Evolutionary conservation across 2,329 filamentous ascomycete species (phyloP).

Genomic region (Cladobotryum protrusum): DNA sequence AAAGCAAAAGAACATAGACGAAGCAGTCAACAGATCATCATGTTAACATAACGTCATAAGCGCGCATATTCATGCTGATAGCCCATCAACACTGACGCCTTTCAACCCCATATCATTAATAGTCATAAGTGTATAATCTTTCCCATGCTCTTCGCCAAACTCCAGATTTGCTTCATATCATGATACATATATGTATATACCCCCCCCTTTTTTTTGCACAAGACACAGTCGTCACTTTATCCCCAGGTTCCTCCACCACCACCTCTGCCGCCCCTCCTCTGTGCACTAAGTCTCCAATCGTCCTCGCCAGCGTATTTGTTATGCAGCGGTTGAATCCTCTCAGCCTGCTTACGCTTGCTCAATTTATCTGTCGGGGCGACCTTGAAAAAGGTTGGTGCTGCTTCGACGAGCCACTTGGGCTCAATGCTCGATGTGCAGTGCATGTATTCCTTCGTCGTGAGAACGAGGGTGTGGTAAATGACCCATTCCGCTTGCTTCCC

Average conservation of each 20-base stretch:
- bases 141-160: not conserved
- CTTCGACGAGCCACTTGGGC: slow-evolving; percentile 89
- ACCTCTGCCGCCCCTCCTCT: slow-evolving; percentile 75
- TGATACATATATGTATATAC: too few species aligned
- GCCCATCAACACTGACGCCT: too few species aligned
- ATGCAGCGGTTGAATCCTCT: slow-evolving; percentile 91
- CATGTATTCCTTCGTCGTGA: slow-evolving; percentile 98
- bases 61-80: too few species aligned
- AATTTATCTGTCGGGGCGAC: slow-evolving; percentile 81
- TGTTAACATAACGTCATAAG: too few species aligned
- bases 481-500: slow-evolving; percentile 96
- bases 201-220: too few species aligned
- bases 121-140: too few species aligned
- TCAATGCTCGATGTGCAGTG: slow-evolving; percentile 89
- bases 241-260: slow-evolving; percentile 91
- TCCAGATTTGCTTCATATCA: not conserved
- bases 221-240: slow-evolving; percentile 26
- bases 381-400: slow-evolving; percentile 98
- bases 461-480: slow-evolving; percentile 82
- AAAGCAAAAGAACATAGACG: too few species aligned
- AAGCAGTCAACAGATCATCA: too few species aligned
- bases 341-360: slow-evolving; percentile 86
- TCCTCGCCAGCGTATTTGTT: slow-evolving; percentile 90
- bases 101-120: too few species aligned
- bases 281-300: slow-evolving; percentile 88